Evolutionary conservation across 768 basidiomycete genomes (phyloP).

Genomic region (Mycena rosella): DNA sequence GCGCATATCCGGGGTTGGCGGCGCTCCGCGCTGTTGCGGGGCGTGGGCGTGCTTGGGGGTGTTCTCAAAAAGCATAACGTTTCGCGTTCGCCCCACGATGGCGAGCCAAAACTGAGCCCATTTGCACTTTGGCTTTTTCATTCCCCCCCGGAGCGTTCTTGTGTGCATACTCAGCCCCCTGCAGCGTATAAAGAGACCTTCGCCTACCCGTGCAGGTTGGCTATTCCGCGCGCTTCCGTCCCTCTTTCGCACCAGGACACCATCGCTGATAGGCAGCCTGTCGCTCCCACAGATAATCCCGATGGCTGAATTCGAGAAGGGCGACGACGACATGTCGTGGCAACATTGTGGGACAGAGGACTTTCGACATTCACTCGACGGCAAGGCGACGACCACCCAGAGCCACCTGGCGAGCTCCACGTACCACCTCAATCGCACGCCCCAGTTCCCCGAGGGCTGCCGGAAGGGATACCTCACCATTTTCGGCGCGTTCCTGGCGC

Average conservation of each 20-base stretch:
- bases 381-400: slow-evolving; percentile 33
- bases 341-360: slow-evolving; percentile 38
- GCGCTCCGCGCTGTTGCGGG: slow-evolving; percentile 33
- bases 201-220: not conserved
- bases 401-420: slow-evolving; percentile 34
- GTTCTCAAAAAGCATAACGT: slow-evolving; percentile 35
- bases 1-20: slow-evolving; percentile 26
- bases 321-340: slow-evolving; percentile 36
- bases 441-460: slow-evolving; percentile 47
- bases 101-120: slow-evolving; percentile 32
- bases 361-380: slow-evolving; percentile 33
- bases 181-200: slow-evolving; percentile 25
- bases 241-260: slow-evolving; percentile 11
- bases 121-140: slow-evolving; percentile 35
- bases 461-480: slow-evolving; percentile 62
- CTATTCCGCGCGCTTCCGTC: slow-evolving; percentile 3
- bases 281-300: slow-evolving; percentile 33
- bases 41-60: slow-evolving; percentile 14
- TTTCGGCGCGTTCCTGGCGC: slow-evolving; percentile 72
- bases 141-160: slow-evolving; percentile 20
- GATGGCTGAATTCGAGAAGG: slow-evolving; percentile 28
- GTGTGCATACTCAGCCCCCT: not conserved
- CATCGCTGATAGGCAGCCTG: slow-evolving; percentile 31
- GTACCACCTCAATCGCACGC: slow-evolving; percentile 24
- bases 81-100: slow-evolving; percentile 30